Base-by-base conservation (phyloP, 148 eudicot species). In the Heliamphora exappendiculata region DNA sequence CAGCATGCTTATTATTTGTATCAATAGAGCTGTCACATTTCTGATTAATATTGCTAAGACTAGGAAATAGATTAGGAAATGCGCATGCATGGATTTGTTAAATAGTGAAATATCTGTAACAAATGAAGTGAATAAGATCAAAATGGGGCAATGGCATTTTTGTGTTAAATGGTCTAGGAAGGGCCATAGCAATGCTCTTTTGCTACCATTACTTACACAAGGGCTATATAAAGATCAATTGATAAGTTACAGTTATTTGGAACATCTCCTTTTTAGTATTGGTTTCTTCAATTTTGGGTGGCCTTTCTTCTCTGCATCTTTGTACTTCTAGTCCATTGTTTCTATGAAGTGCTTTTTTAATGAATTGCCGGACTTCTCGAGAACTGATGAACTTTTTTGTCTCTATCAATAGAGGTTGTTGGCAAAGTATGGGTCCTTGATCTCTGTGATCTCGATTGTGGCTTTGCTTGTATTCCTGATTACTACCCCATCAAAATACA, bases 371-470 rank as follows among this genome's bases (percentile, higher is more conserved):
- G n/a, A n/a, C n/a, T 39, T 51, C 19, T 66, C 37, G 0, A 70
- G 45, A 60, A 42, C 47, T 42, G 47, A 42, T 42, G 47, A 1
- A 6, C 10, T 42, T 11, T 42, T 11, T 58, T 54, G 41, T 76
- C 4, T 51, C 60, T 55, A 20, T 76, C 60, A 87, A 86, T 97
- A 93, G 98, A 91, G 85, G 67, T 77, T 93, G 83, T 81, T 93
- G 87, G 91, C 83, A n/a, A 87, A 93, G 70, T 93, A 93, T 24
- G 98, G 98, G n/a, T 86, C 96, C 69, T 75, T 88, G 59, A 82
- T 91, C 39, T 90, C 98, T 3, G 97, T 90, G 53, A 77, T 86
- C 68, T 80, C 88, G 20, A 64, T 91, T 7, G 98, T 93, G 78
- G 76, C 80, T 36, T 67, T 93, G 77, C 91, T 93, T 41, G 80